Conservation (phyloP, 2,329 filamentous ascomycete species). For the Dactylellina drechsleri region DNA sequence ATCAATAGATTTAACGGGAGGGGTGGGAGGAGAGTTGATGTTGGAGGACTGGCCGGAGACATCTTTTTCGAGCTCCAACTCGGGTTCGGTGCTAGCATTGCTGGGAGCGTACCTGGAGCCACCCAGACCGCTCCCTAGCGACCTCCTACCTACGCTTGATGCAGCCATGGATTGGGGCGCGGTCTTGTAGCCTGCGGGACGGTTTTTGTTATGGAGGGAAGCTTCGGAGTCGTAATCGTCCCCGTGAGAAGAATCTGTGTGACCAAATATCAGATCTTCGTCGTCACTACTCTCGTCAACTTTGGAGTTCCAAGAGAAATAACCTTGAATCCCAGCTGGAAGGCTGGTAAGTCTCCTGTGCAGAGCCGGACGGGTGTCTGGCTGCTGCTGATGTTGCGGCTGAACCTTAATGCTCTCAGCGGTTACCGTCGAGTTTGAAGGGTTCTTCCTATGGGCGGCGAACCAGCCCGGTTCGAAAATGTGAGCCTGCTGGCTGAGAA, state of each 20-base stretch:
- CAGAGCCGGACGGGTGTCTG: constrained; percentile 17
- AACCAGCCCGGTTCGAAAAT: constrained; percentile 52
- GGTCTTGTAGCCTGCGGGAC: constrained; percentile 33
- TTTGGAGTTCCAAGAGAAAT: constrained; percentile 49
- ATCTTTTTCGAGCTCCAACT: constrained; percentile 37
- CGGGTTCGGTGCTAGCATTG: constrained; percentile 46
- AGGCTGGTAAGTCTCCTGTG: constrained; percentile 45
- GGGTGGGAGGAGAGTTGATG: constrained; percentile 42
- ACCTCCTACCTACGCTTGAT: constrained; percentile 42
- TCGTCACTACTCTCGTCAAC: constrained; percentile 32
- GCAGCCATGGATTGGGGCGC: constrained; percentile 53
- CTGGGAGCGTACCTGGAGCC: constrained; percentile 45
- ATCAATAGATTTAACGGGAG: constrained; percentile 38
- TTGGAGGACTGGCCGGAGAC: constrained; percentile 42
- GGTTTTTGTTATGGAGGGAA: constrained; percentile 4
- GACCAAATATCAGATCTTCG: constrained; percentile 49
- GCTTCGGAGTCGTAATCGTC: constrained; percentile 49
- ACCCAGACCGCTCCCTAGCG: constrained; percentile 41
- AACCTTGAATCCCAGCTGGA: constrained; percentile 46
- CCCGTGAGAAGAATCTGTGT: constrained; percentile 49
- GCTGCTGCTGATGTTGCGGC: constrained; percentile 19
- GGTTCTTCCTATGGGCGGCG: constrained; percentile 43
- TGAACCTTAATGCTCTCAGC: constrained; percentile 45
- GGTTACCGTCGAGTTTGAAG: constrained; percentile 50
- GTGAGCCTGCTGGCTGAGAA: constrained; percentile 32